These are phyloP conservation scores for Hamamelis virginiana DNA, from an alignment of 164 flowering plant genomes.

Conservation along the genomic window DNA sequence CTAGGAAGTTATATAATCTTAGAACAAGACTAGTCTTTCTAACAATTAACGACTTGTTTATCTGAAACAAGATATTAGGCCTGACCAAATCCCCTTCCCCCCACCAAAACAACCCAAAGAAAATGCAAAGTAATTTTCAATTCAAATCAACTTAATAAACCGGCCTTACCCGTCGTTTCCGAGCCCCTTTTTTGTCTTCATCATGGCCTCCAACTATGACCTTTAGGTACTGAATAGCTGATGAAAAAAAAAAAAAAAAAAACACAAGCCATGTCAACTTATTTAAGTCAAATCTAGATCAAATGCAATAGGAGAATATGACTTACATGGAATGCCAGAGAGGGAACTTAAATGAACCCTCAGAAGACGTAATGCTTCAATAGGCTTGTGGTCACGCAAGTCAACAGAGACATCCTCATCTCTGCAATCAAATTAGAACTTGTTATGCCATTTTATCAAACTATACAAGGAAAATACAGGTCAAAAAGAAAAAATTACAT, in stretches of 20 bases:
- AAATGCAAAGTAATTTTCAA: no score
- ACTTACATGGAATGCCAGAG: slow-evolving; percentile 38
- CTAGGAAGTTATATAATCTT: no score
- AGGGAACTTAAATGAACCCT: slow-evolving; percentile 37
- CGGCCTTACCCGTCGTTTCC: slow-evolving; percentile 39
- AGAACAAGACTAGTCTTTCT: no score
- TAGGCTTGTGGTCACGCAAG: slow-evolving; percentile 32
- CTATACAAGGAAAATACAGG: background rate
- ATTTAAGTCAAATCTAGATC: background rate
- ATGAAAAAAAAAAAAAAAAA: slow-evolving; percentile 7
- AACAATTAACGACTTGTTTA: no score
- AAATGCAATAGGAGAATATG: background rate
- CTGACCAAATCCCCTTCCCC: no score
- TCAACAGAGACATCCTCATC: slow-evolving; percentile 32
- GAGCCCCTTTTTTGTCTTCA: slow-evolving; percentile 31
- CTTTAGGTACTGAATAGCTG: slow-evolving; percentile 41
- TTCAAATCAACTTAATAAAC: background rate
- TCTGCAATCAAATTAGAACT: slow-evolving; percentile 19
- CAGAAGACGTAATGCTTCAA: slow-evolving; percentile 39
- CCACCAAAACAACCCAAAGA: no score
- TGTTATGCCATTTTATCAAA: background rate
- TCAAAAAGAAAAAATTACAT: background rate
- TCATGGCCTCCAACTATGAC: slow-evolving; percentile 32
- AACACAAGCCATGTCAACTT: background rate
- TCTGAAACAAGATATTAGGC: no score